Evolutionary conservation across 2,329 filamentous ascomycete species (phyloP).

Genomic region (Apiospora malaysiana): DNA sequence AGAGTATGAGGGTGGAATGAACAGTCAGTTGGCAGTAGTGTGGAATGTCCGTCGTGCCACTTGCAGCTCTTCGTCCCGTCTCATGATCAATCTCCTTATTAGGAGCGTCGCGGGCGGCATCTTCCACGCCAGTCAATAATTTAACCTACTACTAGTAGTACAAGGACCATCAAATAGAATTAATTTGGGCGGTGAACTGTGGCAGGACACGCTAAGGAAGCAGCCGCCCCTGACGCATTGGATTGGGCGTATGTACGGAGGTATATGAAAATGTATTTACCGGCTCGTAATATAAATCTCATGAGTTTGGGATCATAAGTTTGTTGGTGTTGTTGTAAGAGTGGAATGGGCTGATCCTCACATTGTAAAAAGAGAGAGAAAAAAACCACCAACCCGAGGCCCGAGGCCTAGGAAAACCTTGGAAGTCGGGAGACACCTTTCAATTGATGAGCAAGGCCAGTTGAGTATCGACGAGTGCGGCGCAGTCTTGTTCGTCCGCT

Average conservation of each 20-base stretch:
- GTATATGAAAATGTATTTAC: background rate
- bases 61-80: background rate
- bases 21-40: constrained; percentile 12
- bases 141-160: too few species aligned
- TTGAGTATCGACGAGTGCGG: too few species aligned
- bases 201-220: constrained; percentile 24
- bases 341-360: constrained; percentile 3
- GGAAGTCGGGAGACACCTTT: background rate
- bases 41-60: constrained; percentile 17
- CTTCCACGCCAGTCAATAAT: constrained; percentile 9
- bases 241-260: too few species aligned
- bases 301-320: background rate
- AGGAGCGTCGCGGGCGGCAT: background rate
- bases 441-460: background rate
- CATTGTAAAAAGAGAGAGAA: background rate
- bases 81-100: background rate
- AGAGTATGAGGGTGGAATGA: background rate
- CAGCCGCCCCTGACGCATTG: background rate
- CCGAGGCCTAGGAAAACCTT: background rate
- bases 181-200: constrained; percentile 34
- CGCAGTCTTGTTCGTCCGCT: too few species aligned
- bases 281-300: background rate
- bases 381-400: background rate
- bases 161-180: background rate
- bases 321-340: background rate